phyloP scores from a whole-genome alignment of 2,329 filamentous ascomycete genomes.

The Neopestalotiopsis sp. region DNA sequence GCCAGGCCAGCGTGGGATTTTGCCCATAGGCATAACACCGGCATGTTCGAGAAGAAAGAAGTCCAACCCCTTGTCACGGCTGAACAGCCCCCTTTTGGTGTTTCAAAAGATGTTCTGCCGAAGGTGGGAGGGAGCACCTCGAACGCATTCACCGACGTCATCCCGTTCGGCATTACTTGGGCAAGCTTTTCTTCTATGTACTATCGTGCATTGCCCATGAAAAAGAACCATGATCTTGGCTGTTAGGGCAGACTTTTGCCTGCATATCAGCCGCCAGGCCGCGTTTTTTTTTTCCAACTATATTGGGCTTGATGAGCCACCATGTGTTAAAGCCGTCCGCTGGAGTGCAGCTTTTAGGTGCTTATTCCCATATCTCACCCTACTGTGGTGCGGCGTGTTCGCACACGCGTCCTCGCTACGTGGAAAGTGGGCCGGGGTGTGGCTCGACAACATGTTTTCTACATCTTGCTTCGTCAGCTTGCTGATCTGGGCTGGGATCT shows the following conservation, averaged over 20 bases:
- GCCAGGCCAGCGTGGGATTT: neutral
- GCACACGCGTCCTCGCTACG: constrained; percentile 19
- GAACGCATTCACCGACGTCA: constrained; percentile 8
- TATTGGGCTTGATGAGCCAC: neutral
- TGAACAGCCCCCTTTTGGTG: constrained; percentile 12
- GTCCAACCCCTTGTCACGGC: constrained; percentile 4
- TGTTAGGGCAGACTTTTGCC: too few relatives aligned
- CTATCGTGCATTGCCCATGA: neutral
- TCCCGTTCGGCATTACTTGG: neutral
- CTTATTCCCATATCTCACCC: neutral
- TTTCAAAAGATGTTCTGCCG: constrained; percentile 10
- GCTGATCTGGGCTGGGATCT: neutral
- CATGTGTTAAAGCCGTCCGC: neutral
- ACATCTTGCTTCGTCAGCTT: constrained; percentile 6
- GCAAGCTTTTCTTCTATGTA: neutral
- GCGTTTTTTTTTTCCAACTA: neutral
- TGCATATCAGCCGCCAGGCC: too few relatives aligned
- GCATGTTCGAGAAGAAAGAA: neutral
- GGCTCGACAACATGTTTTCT: constrained; percentile 10
- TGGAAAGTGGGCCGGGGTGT: constrained; percentile 20
- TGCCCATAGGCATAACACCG: neutral
- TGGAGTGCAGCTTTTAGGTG: neutral
- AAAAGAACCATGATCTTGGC: too few relatives aligned
- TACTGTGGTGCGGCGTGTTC: neutral
- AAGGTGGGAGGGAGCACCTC: too few relatives aligned